Conservation (phyloP, 192 early-diverging fungal genomes). For the Jimgerdemannia flammicorona region DNA sequence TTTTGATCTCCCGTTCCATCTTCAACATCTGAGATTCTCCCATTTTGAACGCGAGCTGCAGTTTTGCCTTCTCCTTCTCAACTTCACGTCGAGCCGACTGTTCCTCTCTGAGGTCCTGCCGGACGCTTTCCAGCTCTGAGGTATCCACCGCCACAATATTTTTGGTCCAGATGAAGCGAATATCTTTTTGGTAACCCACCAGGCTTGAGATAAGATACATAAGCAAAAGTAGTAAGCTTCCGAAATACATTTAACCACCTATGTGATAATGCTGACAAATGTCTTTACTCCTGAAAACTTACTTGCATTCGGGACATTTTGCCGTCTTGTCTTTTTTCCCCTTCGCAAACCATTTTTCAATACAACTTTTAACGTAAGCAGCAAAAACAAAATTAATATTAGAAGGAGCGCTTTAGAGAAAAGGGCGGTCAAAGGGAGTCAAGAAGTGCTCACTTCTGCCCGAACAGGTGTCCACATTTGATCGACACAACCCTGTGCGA, state of each 20-base stretch:
- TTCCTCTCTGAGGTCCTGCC: constrained; percentile 9
- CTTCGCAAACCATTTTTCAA: constrained; percentile 27
- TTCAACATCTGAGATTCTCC: constrained; percentile 18
- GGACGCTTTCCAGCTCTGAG: constrained; percentile 20
- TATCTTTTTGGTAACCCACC: constrained; percentile 14
- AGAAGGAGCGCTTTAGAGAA: no score
- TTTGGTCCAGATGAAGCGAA: constrained; percentile 34
- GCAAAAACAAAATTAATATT: not conserved
- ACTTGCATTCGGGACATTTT: constrained; percentile 43
- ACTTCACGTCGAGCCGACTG: constrained; percentile 10
- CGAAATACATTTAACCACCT: not conserved
- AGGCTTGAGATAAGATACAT: not conserved
- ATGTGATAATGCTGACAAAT: no score
- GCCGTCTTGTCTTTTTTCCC: not conserved
- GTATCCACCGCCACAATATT: constrained; percentile 25
- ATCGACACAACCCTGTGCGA: constrained; percentile 27
- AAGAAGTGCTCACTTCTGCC: constrained; percentile 17
- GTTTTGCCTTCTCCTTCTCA: constrained; percentile 18
- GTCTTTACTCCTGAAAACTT: not conserved
- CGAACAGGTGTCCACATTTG: constrained; percentile 34
- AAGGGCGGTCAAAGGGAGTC: no score
- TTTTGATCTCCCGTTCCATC: constrained; percentile 22
- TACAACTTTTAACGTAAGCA: constrained; percentile 16
- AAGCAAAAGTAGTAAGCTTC: not conserved
- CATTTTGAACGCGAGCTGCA: constrained; percentile 27